Conservation (phyloP, 2,329 filamentous ascomycete genomes). For the Monosporascus cannonballus region DNA sequence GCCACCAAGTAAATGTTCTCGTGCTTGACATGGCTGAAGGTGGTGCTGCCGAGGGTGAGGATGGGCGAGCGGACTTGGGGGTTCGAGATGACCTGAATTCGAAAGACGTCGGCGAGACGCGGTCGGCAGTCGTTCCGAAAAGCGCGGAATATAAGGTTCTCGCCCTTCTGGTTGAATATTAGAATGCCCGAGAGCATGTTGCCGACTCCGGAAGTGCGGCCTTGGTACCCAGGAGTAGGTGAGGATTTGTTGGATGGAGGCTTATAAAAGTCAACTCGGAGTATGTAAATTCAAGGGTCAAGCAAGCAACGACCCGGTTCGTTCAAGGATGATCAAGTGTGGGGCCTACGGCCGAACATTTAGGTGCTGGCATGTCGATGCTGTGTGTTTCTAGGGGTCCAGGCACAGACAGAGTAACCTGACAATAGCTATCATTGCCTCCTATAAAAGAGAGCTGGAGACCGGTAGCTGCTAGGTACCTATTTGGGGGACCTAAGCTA, state of each 20-base stretch:
- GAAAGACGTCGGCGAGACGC: conserved; percentile 95
- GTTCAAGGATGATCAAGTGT: no score
- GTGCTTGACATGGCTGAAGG: conserved; percentile 98
- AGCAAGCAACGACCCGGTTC: no score
- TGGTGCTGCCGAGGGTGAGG: conserved; percentile 92
- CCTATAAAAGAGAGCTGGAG: no score
- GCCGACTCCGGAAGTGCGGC: conserved; percentile 19
- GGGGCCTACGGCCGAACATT: no score
- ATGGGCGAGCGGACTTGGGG: conserved; percentile 96
- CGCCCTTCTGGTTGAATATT: conserved; percentile 98
- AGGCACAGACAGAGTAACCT: no score
- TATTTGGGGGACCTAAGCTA: no score
- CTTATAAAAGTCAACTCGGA: no score
- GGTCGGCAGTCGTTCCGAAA: conserved; percentile 98
- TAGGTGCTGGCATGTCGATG: no score
- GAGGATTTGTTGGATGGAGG: conserved; percentile 2
- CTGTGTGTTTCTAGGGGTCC: no score
- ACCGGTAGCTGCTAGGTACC: no score
- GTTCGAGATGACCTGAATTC: conserved; percentile 99
- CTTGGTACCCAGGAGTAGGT: conserved; percentile 1
- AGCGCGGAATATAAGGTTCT: conserved; percentile 98
- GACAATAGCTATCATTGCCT: no score
- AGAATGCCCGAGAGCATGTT: conserved; percentile 95
- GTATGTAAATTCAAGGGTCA: no score
- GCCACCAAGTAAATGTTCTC: conserved; percentile 98